phyloP scores from a whole-genome alignment of 2,329 filamentous ascomycete species.

The Ascochyta pisi region DNA sequence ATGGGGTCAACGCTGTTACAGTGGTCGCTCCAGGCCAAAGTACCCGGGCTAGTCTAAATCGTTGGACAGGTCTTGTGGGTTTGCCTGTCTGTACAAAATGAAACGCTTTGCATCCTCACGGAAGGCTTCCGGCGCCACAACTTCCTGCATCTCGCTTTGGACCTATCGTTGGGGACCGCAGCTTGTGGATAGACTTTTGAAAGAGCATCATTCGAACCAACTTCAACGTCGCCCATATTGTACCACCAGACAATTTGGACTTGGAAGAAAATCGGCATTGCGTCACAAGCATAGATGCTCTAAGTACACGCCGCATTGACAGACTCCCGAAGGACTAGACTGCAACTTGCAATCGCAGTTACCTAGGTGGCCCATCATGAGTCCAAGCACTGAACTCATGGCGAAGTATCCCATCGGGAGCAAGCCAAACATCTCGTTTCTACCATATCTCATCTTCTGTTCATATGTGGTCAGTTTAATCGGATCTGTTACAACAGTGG shows the following conservation, averaged over 20 bases:
- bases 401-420: slow-evolving; percentile 44
- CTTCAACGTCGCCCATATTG: background rate
- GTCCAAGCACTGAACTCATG: slow-evolving; percentile 19
- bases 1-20: slow-evolving; percentile 11
- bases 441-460: slow-evolving; percentile 53
- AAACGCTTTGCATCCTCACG: slow-evolving; percentile 9
- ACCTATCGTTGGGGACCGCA: background rate
- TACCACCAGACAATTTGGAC: background rate
- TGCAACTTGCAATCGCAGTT: background rate
- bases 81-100: slow-evolving; percentile 11
- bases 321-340: background rate
- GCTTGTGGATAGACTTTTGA: background rate
- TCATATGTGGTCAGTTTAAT: slow-evolving; percentile 74
- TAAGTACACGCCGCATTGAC: background rate
- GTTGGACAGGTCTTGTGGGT: slow-evolving; percentile 2
- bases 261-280: background rate
- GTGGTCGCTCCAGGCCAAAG: slow-evolving; percentile 7
- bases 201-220: slow-evolving; percentile 14
- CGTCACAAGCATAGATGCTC: background rate
- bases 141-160: slow-evolving; percentile 1
- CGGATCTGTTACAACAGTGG: slow-evolving; percentile 79
- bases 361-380: slow-evolving; percentile 12
- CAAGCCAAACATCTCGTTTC: slow-evolving; percentile 50
- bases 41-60: background rate
- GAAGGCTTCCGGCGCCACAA: slow-evolving; percentile 14